Evolutionary conservation across 169 alveolate genomes (phyloP).

Genomic region (Plasmodium billcollinsi): DNA sequence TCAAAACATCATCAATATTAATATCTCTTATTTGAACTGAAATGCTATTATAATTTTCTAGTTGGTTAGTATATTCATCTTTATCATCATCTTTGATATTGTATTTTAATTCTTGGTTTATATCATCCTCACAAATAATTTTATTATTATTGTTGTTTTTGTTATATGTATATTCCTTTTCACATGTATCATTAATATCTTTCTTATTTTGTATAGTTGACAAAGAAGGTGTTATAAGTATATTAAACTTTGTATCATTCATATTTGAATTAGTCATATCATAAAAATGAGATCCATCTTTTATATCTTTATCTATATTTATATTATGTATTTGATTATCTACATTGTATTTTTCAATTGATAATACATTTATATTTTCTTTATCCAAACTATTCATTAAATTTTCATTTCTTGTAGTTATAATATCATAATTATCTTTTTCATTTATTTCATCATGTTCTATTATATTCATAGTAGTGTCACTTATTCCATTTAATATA

Average conservation of each 20-base stretch:
- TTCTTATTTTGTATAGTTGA: slow-evolving; percentile 20
- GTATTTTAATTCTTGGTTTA: not conserved
- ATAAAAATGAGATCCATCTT: not conserved
- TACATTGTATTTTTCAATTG: not conserved
- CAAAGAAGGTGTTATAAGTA: slow-evolving; percentile 49
- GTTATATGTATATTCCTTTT: not conserved
- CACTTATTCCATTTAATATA: not conserved
- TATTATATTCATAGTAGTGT: not conserved
- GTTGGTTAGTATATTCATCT: not conserved
- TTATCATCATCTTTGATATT: not conserved
- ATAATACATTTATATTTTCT: not conserved
- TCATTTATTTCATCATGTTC: not conserved
- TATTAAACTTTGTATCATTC: slow-evolving; percentile 27
- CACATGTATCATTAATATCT: not conserved
- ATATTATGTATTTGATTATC: not conserved
- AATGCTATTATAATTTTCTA: slow-evolving; percentile 62
- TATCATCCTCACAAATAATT: no score
- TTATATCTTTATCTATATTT: not conserved
- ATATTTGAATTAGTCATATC: slow-evolving; percentile 8
- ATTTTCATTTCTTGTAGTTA: not conserved
- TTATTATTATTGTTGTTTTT: not conserved
- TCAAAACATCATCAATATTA: slow-evolving; percentile 50
- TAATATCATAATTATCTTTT: not conserved
- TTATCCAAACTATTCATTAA: not conserved
- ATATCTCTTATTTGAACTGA: slow-evolving; percentile 36